Conservation (phyloP, 306 rosid genomes). For the Pueraria montana region DNA sequence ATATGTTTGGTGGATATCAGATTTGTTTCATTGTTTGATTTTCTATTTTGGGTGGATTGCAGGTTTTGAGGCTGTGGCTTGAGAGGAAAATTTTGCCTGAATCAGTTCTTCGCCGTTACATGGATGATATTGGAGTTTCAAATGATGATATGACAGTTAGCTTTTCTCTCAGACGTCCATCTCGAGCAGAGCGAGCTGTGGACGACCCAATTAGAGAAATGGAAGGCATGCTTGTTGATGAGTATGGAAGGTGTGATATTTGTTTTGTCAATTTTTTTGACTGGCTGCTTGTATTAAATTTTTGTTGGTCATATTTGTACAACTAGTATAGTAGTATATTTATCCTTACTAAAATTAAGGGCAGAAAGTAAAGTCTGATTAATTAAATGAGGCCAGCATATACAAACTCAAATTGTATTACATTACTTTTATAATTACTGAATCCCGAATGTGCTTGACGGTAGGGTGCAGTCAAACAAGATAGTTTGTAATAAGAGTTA, state of each 20-base stretch:
- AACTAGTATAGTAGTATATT: slow-evolving; percentile 15
- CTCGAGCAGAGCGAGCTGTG: slow-evolving; percentile 94
- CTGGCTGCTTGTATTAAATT: neutral
- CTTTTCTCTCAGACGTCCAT: slow-evolving; percentile 85
- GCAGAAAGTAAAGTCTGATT: slow-evolving; percentile 12
- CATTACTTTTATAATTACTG: neutral
- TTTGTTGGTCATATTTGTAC: slow-evolving; percentile 2
- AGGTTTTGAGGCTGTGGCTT: slow-evolving; percentile 98
- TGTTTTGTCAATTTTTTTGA: slow-evolving; percentile 25
- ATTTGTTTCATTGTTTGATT: neutral
- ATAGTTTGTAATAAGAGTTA: neutral
- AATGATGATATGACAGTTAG: slow-evolving; percentile 82
- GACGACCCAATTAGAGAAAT: slow-evolving; percentile 99
- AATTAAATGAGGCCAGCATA: slow-evolving; percentile 4
- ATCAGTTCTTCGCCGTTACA: slow-evolving; percentile 81
- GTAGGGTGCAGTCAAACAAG: neutral
- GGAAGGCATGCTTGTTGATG: slow-evolving; percentile 99
- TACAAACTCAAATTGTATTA: neutral
- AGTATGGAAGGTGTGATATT: slow-evolving; percentile 89
- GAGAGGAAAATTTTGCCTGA: slow-evolving; percentile 96
- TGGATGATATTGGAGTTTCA: slow-evolving; percentile 92
- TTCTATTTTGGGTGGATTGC: slow-evolving; percentile 46
- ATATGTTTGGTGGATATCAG: neutral
- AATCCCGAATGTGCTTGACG: slow-evolving; percentile 2
- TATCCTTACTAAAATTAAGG: slow-evolving; percentile 16